Evolutionary conservation across 345 rosid genomes (phyloP).

Genomic region (Murraya paniculata): DNA sequence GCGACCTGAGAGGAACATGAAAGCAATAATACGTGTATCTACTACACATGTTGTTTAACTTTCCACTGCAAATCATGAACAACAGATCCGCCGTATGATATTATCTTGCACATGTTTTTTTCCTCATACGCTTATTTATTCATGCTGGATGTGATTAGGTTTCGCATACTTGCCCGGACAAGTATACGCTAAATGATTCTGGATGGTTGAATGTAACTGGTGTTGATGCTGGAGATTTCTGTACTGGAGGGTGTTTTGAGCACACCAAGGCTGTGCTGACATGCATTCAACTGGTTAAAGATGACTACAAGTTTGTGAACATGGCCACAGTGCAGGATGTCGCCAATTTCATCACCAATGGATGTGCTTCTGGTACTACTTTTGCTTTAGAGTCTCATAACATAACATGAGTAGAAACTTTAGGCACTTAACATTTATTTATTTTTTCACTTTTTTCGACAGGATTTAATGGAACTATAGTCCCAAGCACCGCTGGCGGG

Average conservation of each 20-base stretch:
- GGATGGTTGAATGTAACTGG: slow-evolving; percentile 20
- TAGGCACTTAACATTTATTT: neutral
- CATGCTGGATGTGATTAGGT: neutral
- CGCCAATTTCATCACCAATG: slow-evolving; percentile 2
- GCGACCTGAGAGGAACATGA: neutral
- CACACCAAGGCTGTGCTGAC: slow-evolving; percentile 11
- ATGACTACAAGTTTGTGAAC: slow-evolving; percentile 22
- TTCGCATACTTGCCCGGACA: neutral
- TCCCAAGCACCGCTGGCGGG: slow-evolving; percentile 4
- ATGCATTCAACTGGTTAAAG: slow-evolving; percentile 10
- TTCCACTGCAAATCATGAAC: too few species aligned
- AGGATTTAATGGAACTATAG: slow-evolving; percentile 10
- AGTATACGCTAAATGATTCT: slow-evolving; percentile 8
- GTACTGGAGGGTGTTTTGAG: slow-evolving; percentile 9
- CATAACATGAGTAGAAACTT: neutral
- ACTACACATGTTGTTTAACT: neutral
- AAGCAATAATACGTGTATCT: neutral
- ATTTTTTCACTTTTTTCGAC: neutral
- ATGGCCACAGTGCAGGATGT: slow-evolving; percentile 11
- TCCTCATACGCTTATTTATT: neutral
- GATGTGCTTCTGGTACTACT: slow-evolving; percentile 14
- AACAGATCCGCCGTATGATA: too few species aligned
- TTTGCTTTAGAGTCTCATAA: neutral
- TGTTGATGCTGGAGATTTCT: slow-evolving; percentile 10
- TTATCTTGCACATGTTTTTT: too few species aligned